Evolutionary conservation across 257 asterid species (phyloP), one percentile per base, ranked within the genome.

Genomic region (Orobanche coerulescens): DNA sequence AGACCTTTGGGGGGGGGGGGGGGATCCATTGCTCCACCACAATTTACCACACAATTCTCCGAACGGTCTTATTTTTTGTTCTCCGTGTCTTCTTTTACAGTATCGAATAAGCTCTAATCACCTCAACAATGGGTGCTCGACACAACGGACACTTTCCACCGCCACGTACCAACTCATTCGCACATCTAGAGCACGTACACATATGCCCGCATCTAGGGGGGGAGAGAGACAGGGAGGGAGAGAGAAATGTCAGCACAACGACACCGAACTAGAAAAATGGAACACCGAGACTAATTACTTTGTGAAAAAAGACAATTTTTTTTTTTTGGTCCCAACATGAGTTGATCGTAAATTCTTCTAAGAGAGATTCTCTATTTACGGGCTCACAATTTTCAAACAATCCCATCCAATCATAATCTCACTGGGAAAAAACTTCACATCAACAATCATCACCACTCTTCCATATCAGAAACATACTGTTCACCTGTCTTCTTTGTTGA

Each of bases 151-250:
- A 93, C 74, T 86, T 93, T 20, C 97, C 97, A 49, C 95, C 97
- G 34, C 95, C 83, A 18, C 95, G 80, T 30, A 88, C 85, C 87
- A 93, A 61, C 81, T 93, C 98, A 31, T 82, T 84, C 0, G 98
- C 98, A 66, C 98, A 93, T 60, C 78, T 84, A 14, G 95, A 81
- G 81, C 97, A 93, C n/a, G 97, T 93, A 79, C 98, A 89, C 98
- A 93, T 93, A 74, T 93, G 98, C 75, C 98, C 98, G 48, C 98
- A 93, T 84, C 98, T 93, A 78, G 49, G 44, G 10, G 13, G 19
- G 66, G 12, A 34, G 13, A 26, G 40, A 47, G 37, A 25, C 25
- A 10, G 2, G 15, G 11, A 16, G 65, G 42, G 8, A 18, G 39
- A 65, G 11, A 36, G 16, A 10, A 2, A 23, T 44, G 51, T 44